Conservation (phyloP, 2,329 filamentous ascomycete species). For the Ascosphaera pollenicola region DNA sequence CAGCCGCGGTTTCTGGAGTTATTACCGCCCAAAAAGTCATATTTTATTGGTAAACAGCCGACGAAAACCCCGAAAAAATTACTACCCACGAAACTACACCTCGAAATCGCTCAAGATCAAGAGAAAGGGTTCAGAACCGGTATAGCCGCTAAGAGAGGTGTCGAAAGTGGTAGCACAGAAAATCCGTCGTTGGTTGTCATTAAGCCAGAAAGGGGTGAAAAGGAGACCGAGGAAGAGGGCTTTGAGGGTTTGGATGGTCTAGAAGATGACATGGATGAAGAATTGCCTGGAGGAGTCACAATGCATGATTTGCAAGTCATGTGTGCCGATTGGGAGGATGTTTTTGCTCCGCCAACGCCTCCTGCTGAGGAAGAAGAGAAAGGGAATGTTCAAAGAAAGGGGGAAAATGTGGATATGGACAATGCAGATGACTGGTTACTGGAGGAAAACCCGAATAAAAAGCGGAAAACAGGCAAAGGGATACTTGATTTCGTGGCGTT, state of each 20-base stretch:
- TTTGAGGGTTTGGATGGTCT: conserved; percentile 23
- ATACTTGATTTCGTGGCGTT: conserved; percentile 26
- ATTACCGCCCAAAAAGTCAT: conserved; percentile 57
- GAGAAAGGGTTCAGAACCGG: conserved; percentile 61
- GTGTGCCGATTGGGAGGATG: conserved; percentile 52
- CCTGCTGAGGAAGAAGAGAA: conserved; percentile 7
- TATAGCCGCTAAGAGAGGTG: conserved; percentile 28
- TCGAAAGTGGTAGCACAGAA: conserved; percentile 22
- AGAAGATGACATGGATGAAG: conserved; percentile 36
- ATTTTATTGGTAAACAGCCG: conserved; percentile 59
- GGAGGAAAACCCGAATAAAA: conserved; percentile 36
- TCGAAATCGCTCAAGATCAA: conserved; percentile 71
- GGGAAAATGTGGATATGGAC: conserved; percentile 31
- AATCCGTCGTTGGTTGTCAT: conserved; percentile 33
- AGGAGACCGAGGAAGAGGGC: conserved; percentile 18
- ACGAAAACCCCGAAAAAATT: conserved; percentile 60
- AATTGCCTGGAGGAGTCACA: conserved; percentile 45
- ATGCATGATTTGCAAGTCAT: conserved; percentile 65
- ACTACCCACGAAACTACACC: conserved; percentile 64
- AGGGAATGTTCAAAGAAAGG: conserved; percentile 6
- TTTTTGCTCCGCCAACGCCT: conserved; percentile 5
- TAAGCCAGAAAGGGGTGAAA: conserved; percentile 21
- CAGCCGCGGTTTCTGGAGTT: conserved; percentile 63
- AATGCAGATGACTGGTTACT: conserved; percentile 27
- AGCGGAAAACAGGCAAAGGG: conserved; percentile 32